Conservation (phyloP, 257 asterid species). For the Anisodus acutangulus region DNA sequence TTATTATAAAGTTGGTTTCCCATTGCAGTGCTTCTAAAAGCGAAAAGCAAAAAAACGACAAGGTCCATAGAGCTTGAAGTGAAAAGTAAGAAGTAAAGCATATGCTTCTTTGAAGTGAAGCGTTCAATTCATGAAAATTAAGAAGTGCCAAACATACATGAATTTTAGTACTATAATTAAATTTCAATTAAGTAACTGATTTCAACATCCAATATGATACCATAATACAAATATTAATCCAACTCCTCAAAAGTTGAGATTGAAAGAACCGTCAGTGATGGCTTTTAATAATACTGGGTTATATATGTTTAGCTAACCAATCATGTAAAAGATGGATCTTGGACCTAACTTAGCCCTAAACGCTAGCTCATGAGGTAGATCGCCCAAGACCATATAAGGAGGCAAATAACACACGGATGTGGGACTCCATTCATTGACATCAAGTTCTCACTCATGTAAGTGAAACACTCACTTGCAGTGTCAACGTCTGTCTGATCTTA, state of each 20-base stretch:
- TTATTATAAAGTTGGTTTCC: background rate
- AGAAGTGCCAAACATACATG: background rate
- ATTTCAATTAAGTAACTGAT: background rate
- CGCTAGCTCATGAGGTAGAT: background rate
- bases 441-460: background rate
- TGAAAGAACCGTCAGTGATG: background rate
- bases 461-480: background rate
- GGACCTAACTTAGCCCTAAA: background rate
- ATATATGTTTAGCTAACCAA: background rate
- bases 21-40: background rate
- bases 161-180: background rate
- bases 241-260: background rate
- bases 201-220: background rate
- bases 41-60: background rate
- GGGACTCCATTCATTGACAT: background rate
- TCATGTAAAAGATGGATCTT: background rate
- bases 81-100: background rate
- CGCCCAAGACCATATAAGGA: background rate
- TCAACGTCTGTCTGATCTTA: background rate
- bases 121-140: background rate
- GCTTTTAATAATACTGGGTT: background rate
- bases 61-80: background rate
- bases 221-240: background rate
- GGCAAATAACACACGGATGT: background rate
- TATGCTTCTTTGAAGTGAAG: background rate